Conservation (phyloP, 768 basidiomycete genomes). For the Hemileccinum rubropunctum region DNA sequence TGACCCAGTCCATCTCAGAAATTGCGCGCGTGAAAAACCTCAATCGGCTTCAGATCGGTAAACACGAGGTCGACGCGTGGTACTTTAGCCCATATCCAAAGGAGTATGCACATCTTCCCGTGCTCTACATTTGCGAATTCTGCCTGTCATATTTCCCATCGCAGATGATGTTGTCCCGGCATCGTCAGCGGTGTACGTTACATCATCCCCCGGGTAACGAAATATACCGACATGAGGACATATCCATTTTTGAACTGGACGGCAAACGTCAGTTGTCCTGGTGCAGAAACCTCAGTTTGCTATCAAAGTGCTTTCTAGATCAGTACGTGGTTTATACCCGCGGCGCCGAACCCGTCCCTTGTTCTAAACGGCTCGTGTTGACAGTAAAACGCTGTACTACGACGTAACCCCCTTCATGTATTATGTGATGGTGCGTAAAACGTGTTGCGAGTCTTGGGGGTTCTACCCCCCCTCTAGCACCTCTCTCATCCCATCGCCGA, state of each 20-base stretch:
- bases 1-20: conserved; percentile 98
- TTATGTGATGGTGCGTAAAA: conserved; percentile 86
- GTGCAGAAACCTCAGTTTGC: conserved; percentile 94
- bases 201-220: conserved; percentile 98
- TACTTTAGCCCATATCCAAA: conserved; percentile 99
- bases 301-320: conserved; percentile 98
- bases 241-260: conserved; percentile 98
- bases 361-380: background rate
- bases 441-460: too few species aligned
- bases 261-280: conserved; percentile 93
- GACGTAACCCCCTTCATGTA: conserved; percentile 99
- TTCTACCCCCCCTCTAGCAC: conserved; percentile 7
- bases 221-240: conserved; percentile 96
- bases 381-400: conserved; percentile 96
- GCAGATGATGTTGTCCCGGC: conserved; percentile 85
- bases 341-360: background rate
- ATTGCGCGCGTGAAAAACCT: conserved; percentile 98
- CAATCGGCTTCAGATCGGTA: conserved; percentile 93
- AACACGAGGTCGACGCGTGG: conserved; percentile 99
- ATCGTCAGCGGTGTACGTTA: conserved; percentile 87
- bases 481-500: conserved; percentile 7
- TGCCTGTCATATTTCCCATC: conserved; percentile 93
- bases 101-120: conserved; percentile 93
- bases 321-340: conserved; percentile 59
- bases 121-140: conserved; percentile 98